phyloP scores from a whole-genome alignment of 2,329 filamentous ascomycete genomes.

The Domatiomyces globalis region DNA sequence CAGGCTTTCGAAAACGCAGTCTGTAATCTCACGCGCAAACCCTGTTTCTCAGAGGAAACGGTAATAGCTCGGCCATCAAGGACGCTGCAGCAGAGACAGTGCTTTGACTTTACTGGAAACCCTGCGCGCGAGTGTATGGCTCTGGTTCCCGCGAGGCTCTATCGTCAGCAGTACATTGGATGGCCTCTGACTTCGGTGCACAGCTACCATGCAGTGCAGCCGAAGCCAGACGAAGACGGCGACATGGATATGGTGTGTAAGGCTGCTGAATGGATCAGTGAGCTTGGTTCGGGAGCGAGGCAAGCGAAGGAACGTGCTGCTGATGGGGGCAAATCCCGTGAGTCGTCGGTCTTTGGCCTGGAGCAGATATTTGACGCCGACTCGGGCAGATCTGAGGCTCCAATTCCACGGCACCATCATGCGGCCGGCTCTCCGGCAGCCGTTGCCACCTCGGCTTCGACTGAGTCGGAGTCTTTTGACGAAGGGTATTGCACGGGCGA shows the following conservation, averaged over 20 bases:
- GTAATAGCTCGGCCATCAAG: neutral
- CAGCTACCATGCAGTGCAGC: neutral
- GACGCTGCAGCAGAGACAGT: neutral
- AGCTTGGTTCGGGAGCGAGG: neutral
- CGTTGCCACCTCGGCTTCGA: neutral
- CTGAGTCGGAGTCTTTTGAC: neutral
- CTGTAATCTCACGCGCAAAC: neutral
- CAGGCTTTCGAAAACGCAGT: neutral
- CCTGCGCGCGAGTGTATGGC: neutral
- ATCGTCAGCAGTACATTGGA: neutral
- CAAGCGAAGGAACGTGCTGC: neutral
- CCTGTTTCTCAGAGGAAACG: neutral
- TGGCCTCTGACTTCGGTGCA: neutral
- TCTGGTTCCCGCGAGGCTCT: constrained; percentile 2
- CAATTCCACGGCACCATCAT: too few species aligned
- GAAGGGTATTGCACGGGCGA: neutral
- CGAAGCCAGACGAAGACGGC: neutral
- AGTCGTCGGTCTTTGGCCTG: neutral
- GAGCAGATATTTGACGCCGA: too few species aligned
- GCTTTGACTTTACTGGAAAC: neutral
- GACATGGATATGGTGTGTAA: neutral
- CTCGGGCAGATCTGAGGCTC: too few species aligned
- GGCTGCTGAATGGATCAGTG: neutral
- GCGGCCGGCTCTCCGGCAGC: neutral
- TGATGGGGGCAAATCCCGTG: neutral